Conservation (phyloP, 805 yeast genomes). For the Nakazawaea ishiwadae region DNA sequence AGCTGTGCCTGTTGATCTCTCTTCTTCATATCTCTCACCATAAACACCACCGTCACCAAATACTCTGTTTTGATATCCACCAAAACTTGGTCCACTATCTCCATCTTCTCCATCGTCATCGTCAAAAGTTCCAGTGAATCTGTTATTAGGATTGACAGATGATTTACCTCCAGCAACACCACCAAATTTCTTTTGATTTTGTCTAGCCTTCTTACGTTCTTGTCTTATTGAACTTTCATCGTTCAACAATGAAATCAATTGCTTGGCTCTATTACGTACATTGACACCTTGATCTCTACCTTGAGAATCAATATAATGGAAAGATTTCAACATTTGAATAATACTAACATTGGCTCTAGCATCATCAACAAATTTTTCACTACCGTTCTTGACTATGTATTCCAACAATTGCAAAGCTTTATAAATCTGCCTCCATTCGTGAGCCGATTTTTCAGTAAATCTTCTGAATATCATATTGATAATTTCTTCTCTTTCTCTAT, state of each 20-base stretch:
- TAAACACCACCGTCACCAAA: constrained; percentile 71
- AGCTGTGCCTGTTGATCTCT: constrained; percentile 37
- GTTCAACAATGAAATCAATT: constrained; percentile 61
- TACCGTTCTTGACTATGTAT: constrained; percentile 85
- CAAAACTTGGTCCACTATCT: constrained; percentile 19
- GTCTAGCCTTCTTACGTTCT: constrained; percentile 89
- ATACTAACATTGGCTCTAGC: constrained; percentile 78
- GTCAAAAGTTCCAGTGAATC: constrained; percentile 30
- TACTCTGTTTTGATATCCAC: constrained; percentile 41
- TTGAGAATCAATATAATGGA: constrained; percentile 90
- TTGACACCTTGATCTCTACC: constrained; percentile 96
- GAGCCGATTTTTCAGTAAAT: constrained; percentile 93
- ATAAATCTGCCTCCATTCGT: constrained; percentile 98
- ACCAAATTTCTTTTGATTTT: constrained; percentile 75
- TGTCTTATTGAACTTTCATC: constrained; percentile 74
- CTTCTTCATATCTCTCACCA: constrained; percentile 61
- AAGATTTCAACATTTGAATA: constrained; percentile 82
- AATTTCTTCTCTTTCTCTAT: constrained; percentile 75
- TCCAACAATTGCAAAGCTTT: constrained; percentile 90
- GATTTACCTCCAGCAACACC: constrained; percentile 69
- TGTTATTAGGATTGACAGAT: constrained; percentile 26
- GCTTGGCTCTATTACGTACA: constrained; percentile 87
- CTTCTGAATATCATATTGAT: constrained; percentile 75
- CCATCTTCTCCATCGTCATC: constrained; percentile 46
- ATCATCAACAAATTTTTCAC: constrained; percentile 93